Base-by-base conservation (phyloP, 1,139 yeast species). In the Candida gigantensis region DNA sequence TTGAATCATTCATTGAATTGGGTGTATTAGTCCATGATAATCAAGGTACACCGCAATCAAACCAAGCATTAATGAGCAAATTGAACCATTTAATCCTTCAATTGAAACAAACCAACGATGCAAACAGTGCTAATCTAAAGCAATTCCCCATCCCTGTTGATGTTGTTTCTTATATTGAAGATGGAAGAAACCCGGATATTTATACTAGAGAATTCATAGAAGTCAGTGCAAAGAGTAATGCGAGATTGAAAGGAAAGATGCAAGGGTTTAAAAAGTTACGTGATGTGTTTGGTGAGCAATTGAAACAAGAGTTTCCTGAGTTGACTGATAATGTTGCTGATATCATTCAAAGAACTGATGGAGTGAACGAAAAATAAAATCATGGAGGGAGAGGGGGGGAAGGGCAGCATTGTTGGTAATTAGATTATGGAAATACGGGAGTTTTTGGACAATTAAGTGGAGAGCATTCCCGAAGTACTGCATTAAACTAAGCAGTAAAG, bases 131-230 rank as follows among this genome's bases (percentile, higher is more conserved):
- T 10, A 8, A 27, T 14, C 47, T 71, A 27, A 54, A 51, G 25
- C 62, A 68, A 37, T 69, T 55, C 36, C 78, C 81, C 1, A 71
- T 87, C 2, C 95, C 96, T 0, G 57, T 83, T 31, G 96, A 87
- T 53, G 89, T 87, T 11, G 65, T 87, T 6, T 81, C 82, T 43
- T 85, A 92, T 55, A 87, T 92, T 31, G 97, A 92, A 55, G 95
- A 89, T 52, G 98, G 98, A 2, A 71, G 98, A 47, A 92, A 92
- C 55, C 98, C 99, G 0, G 97, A 92, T 55, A 90, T 92, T 32
- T 92, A 92, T 59, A 89, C 97, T 0, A 74, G 98, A 55, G 98
- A 94, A 61, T 92, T 92, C 62, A 88, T 90, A 8, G 98, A 92
- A 58, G 87, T 92, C 29, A 84, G 92, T 14, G 83, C 90, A 19